These are phyloP conservation scores for Erodium trifolium DNA, from an alignment of 441 rosid species.

Conservation along the genomic window DNA sequence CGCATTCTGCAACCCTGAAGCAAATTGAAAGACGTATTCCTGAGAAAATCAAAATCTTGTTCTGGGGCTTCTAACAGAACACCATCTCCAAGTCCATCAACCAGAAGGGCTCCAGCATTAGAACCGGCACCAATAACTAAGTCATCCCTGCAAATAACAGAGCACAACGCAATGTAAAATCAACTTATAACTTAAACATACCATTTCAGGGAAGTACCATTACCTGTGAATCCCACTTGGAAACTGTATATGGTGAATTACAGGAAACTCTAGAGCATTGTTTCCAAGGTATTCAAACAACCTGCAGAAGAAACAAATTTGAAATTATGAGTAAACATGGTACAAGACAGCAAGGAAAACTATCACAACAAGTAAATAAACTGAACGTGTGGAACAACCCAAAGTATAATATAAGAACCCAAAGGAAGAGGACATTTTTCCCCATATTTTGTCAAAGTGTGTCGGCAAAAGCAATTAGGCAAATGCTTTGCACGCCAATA, in stretches of 20 bases:
- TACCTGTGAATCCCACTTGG: slow-evolving; percentile 71
- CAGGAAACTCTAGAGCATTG: slow-evolving; percentile 59
- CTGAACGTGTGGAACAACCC: not conserved
- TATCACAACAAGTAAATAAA: no score
- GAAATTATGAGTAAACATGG: slow-evolving; percentile 12
- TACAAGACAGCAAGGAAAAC: not conserved
- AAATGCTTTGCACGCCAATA: not conserved
- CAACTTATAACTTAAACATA: slow-evolving; percentile 2
- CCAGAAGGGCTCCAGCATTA: slow-evolving; percentile 72
- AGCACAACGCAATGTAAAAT: slow-evolving; percentile 10
- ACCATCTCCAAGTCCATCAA: slow-evolving; percentile 96
- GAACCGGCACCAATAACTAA: slow-evolving; percentile 84
- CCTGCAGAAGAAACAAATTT: slow-evolving; percentile 33
- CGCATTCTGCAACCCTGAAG: slow-evolving; percentile 99
- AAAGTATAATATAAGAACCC: not conserved
- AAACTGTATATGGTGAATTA: slow-evolving; percentile 83
- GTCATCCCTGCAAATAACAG: slow-evolving; percentile 60
- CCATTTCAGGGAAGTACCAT: not conserved
- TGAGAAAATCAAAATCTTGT: slow-evolving; percentile 82
- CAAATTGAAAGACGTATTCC: slow-evolving; percentile 83
- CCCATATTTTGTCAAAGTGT: no score
- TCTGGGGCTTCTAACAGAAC: slow-evolving; percentile 73
- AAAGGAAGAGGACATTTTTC: not conserved
- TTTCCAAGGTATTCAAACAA: slow-evolving; percentile 74
- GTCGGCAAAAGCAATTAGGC: not conserved